Base-by-base conservation (phyloP, 495 filamentous ascomycete genomes). In the Xylaria scruposa region DNA sequence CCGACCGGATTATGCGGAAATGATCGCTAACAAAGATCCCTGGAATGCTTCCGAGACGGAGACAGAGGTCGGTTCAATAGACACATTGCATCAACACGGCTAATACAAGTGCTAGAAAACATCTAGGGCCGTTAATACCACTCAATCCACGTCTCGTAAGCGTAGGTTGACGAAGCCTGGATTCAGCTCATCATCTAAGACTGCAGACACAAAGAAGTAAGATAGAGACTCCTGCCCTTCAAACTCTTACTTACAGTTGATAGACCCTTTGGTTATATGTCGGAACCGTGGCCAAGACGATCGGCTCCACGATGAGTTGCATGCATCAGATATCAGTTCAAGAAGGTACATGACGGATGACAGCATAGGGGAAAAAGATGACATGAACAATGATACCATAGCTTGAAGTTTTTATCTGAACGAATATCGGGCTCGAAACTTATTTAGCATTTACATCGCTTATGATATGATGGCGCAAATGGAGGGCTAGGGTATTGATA, bases 231-330 rank as follows among this genome's bases (percentile, higher is more conserved):
- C 62, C 26, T 29, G n/a, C 2, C 8, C 24, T n/a, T 51, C 13
- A 26, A 67, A 24, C 51, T 38, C 15, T n/a, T 62, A 9, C 70
- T 72, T 7, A 67, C 47, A 73, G 64, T 54, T 70, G 19, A 1
- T 59, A 79, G 77, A 46, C 77, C 77, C 1, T 79, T 79, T 67
- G 77, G 77, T 19, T 79, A 78, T 65, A 75, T 72, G 24, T 77
- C 74, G 13, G 77, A 79, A 42, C 72, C 71, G 51, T 79, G 75
- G 77, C 77, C 77, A n/a, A 70, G 77, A 70, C 61, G 77, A 15
- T 75, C 76, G 10, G 77, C 77, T 44, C 77, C 77, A 5, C 73
- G 72, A 29, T 79, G 77, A 68, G 53, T 21, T 12, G 17, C 9
- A 42, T 6, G 17, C 8, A 24, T 0, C 38, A 12, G 24, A 26